phyloP scores from a whole-genome alignment of 345 rosid species.

The Arabis hirsuta region DNA sequence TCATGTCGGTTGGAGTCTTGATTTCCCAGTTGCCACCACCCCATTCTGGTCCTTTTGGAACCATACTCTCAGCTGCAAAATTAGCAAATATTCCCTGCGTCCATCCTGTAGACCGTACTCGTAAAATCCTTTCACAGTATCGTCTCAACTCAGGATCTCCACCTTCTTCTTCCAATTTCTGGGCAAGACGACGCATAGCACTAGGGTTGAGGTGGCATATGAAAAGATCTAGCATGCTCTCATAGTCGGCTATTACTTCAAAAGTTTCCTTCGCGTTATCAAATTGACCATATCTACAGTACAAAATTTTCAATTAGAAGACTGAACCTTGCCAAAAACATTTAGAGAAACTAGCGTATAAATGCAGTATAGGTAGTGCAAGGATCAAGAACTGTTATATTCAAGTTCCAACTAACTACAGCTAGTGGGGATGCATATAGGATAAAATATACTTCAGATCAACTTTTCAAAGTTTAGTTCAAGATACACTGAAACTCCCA shows the following conservation, averaged over 20 bases:
- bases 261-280: constrained; percentile 96
- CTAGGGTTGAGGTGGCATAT: constrained; percentile 98
- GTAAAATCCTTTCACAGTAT: constrained; percentile 89
- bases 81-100: constrained; percentile 99
- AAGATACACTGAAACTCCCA: constrained; percentile 17
- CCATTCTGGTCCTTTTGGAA: constrained; percentile 98
- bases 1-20: constrained; percentile 80
- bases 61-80: constrained; percentile 99
- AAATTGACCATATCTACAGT: constrained; percentile 93
- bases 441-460: background rate
- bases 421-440: background rate
- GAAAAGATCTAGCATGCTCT: constrained; percentile 93
- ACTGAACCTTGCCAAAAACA: constrained; percentile 11
- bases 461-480: constrained; percentile 22
- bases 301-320: constrained; percentile 22
- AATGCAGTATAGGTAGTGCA: background rate
- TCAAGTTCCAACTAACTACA: constrained; percentile 9
- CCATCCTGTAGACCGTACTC: constrained; percentile 96
- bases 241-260: constrained; percentile 94
- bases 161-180: constrained; percentile 90
- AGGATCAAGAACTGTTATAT: constrained; percentile 1
- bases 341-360: constrained; percentile 1
- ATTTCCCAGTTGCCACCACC: constrained; percentile 99
- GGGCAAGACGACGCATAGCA: constrained; percentile 98
- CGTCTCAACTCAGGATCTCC: constrained; percentile 88